Evolutionary conservation across 176 grass and related monocot genomes (phyloP), one percentile per base, ranked within the genome.

Genomic region (Bolboschoenus planiculmis): DNA sequence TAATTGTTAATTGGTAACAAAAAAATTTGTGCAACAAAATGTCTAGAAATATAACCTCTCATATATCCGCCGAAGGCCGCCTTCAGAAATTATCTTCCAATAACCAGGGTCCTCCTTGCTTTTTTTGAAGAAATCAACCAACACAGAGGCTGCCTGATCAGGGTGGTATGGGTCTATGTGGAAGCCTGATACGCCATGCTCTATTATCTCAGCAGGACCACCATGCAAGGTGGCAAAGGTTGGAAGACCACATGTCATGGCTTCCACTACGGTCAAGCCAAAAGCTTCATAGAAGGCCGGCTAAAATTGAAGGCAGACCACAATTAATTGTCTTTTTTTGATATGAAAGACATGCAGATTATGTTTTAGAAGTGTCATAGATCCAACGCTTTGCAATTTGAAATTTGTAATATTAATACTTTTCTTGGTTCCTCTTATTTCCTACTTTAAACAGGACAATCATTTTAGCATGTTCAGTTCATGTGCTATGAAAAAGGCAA

Each of bases 271-370:
- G 71, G 95, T 98, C 78, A 98, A 90, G 13, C 95, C 95, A 21
- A 98, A 98, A 26, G 95, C 92, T 90, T 98, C 95, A 77, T 93
- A 98, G 39, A 98, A 92, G 11, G 95, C 95, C 51, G 92, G 92
- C 95, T 98, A 86, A 29, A 81, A 40, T 79, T 73, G 44, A 72
- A 78, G 26, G 50, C 2, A 60, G 21, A 81, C 5, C 13, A 14
- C 1, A 53, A 33, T 87, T 81, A 79, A 29, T 47, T 75, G 27
- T 13, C 11, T 75, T 48, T 21, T 37, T 80, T 59, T 23, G 16
- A 48, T 75, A 75, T 48, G 24, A 7, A 35, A 16, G 70, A 15
- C 10, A 16, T 48, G 70, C 42, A 70, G 20, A 42, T 21, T 11
- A 24, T 42, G 35, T 70, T 68, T 42, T 70, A 42, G 6, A 66